Evolutionary conservation across 192 early-diverging fungal genomes (phyloP).

Genomic region (Rhizophlyctis rosea): DNA sequence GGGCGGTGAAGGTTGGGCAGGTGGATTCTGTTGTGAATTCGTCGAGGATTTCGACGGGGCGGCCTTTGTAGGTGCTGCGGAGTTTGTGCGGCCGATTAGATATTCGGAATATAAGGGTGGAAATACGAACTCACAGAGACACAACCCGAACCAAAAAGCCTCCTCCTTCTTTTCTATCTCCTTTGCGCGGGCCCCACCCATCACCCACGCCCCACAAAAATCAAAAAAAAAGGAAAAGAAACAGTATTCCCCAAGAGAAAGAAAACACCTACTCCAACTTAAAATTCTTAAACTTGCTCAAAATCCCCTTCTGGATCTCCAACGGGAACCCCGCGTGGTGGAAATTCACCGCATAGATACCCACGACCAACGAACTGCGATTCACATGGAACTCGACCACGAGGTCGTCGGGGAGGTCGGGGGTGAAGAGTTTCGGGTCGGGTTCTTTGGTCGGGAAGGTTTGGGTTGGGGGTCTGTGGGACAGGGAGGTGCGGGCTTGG

Average conservation of each 20-base stretch:
- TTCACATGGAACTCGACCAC: conserved; percentile 37
- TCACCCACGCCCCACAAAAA: not conserved
- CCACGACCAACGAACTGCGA: conserved; percentile 21
- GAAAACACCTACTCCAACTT: conserved; percentile 37
- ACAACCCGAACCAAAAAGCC: not conserved
- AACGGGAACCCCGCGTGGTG: conserved; percentile 36
- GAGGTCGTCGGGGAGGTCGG: conserved; percentile 44
- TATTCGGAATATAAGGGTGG: not conserved
- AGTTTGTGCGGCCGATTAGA: not conserved
- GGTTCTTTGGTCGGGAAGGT: too few species aligned
- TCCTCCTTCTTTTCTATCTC: not conserved
- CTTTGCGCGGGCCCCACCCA: not conserved
- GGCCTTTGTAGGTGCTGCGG: conserved; percentile 32
- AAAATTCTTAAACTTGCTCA: conserved; percentile 33
- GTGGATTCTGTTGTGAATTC: conserved; percentile 24
- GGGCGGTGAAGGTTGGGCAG: conserved; percentile 17
- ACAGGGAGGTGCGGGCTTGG: too few species aligned
- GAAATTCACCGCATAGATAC: conserved; percentile 31
- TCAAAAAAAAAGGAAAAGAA: not conserved
- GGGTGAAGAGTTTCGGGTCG: too few species aligned
- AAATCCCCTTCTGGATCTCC: conserved; percentile 39
- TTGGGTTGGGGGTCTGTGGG: too few species aligned
- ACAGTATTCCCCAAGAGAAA: too few species aligned
- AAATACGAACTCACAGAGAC: not conserved
- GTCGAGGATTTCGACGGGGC: conserved; percentile 30